Percentiles rank a stretch among this genome's conserved stretches.
These are phyloP conservation scores for Talaromyces sp. DNA, from an alignment of 2,329 filamentous ascomycete genomes.

Conservation along the genomic window DNA sequence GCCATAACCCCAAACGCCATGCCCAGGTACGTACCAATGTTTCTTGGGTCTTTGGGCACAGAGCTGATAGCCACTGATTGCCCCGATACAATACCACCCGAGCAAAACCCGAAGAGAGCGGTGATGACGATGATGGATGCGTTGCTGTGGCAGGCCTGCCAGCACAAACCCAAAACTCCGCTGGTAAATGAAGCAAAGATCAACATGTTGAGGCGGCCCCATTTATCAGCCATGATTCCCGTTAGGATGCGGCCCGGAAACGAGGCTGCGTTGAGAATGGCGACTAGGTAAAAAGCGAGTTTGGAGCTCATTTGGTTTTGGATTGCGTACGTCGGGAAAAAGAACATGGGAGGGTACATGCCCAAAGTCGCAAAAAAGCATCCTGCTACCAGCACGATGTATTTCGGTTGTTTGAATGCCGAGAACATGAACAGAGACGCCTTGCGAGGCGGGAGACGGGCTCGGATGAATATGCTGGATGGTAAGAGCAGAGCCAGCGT, in stretches of 20 bases:
- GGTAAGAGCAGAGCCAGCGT: constrained; percentile 42
- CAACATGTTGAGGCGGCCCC: constrained; percentile 28
- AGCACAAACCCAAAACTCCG: constrained; percentile 26
- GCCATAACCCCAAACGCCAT: constrained; percentile 29
- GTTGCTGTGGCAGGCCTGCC: constrained; percentile 19
- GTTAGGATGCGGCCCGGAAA: constrained; percentile 30
- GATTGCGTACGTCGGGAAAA: constrained; percentile 23
- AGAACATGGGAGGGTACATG: constrained; percentile 28
- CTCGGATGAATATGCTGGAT: constrained; percentile 24
- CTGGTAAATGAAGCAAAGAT: constrained; percentile 18
- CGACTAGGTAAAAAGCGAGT: constrained; percentile 22
- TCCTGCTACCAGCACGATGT: constrained; percentile 16
- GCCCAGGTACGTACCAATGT: constrained; percentile 18
- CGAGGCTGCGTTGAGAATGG: constrained; percentile 30
- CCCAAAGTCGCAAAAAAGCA: constrained; percentile 22
- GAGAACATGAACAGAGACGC: constrained; percentile 17
- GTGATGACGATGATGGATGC: constrained; percentile 27
- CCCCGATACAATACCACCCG: constrained; percentile 28
- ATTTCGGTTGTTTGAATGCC: constrained; percentile 19
- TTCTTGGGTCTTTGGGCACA: constrained; percentile 11
- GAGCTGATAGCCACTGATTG: constrained; percentile 13
- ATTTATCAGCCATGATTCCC: constrained; percentile 26
- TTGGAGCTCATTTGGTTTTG: constrained; percentile 16
- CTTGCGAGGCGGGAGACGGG: constrained; percentile 27
- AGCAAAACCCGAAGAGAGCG: constrained; percentile 28